A percentile compares a stretch with the other conserved stretches of the same genome.
phyloP scores from a whole-genome alignment of 2,329 filamentous ascomycete species.

The Helminthosporium solani region DNA sequence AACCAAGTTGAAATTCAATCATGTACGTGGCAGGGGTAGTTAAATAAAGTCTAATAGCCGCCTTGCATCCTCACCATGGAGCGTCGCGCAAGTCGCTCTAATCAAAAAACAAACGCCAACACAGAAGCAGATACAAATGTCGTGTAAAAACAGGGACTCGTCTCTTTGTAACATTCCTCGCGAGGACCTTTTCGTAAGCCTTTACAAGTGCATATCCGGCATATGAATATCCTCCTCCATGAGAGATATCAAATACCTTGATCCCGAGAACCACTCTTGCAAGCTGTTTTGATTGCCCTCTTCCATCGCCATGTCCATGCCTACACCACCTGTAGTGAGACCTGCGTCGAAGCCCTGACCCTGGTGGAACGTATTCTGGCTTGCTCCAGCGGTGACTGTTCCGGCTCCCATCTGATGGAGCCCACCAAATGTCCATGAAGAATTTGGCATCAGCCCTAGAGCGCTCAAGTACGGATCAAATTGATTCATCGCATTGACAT shows the following conservation, averaged over 20 bases:
- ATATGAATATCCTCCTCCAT: constrained; percentile 59
- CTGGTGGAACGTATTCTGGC: constrained; percentile 8
- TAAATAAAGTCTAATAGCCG: no score
- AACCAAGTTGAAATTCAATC: no score
- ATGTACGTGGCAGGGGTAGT: no score
- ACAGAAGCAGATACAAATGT: no score
- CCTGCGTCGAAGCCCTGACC: constrained; percentile 4
- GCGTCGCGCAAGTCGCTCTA: no score
- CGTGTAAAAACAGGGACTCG: no score
- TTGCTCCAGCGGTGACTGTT: neutral
- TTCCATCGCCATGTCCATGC: constrained; percentile 3
- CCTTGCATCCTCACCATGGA: no score
- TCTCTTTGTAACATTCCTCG: no score
- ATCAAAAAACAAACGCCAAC: no score
- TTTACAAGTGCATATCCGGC: constrained; percentile 23
- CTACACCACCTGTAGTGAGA: constrained; percentile 8
- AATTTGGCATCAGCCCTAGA: constrained; percentile 59
- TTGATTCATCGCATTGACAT: constrained; percentile 32
- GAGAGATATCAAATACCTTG: constrained; percentile 64
- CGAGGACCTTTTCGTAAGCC: no score
- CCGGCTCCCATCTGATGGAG: constrained; percentile 8
- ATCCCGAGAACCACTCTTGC: constrained; percentile 67
- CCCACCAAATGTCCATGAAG: constrained; percentile 21
- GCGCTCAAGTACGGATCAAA: constrained; percentile 67
- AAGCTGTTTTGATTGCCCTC: constrained; percentile 46